These are phyloP conservation scores for Pythium aristosporum DNA, from an alignment of 352 stramenopile genomes.

Conservation along the genomic window DNA sequence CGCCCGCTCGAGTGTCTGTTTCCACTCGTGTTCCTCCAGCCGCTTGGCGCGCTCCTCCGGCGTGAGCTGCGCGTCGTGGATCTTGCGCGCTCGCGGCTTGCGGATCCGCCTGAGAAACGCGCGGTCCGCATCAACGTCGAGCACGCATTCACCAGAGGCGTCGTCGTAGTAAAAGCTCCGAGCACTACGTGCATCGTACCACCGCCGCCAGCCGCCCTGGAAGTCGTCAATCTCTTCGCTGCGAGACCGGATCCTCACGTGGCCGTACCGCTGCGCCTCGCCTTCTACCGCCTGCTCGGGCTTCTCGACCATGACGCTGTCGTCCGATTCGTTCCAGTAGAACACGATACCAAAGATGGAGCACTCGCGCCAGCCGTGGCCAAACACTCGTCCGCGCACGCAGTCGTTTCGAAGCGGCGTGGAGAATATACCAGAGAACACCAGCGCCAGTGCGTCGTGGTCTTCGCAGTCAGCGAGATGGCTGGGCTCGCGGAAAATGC, in stretches of 20 bases:
- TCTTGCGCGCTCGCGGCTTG: conserved; percentile 10
- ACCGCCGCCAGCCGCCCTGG: conserved; percentile 45
- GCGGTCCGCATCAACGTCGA: conserved; percentile 45
- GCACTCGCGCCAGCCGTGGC: conserved; percentile 52
- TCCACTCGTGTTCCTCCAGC: conserved; percentile 69
- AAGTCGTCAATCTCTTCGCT: conserved; percentile 69
- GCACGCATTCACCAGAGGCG: conserved; percentile 57
- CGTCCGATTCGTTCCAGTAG: conserved; percentile 40
- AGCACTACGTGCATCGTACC: conserved; percentile 51
- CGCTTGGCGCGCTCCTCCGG: conserved; percentile 24
- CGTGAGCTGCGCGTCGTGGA: conserved; percentile 26
- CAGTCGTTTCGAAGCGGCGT: conserved; percentile 40
- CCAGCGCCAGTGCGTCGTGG: conserved; percentile 36
- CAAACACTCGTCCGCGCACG: conserved; percentile 39
- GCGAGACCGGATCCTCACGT: conserved; percentile 46
- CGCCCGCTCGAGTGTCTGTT: conserved; percentile 47
- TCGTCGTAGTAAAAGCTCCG: conserved; percentile 73
- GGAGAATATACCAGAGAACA: conserved; percentile 43
- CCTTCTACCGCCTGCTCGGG: conserved; percentile 44
- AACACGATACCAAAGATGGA: conserved; percentile 49
- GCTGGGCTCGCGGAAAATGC: conserved; percentile 47
- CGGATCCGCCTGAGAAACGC: conserved; percentile 40
- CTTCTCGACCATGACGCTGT: conserved; percentile 51
- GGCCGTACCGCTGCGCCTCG: conserved; percentile 55
- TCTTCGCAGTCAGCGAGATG: conserved; percentile 54